These are phyloP conservation scores for Pharnaceum exiguum DNA, from an alignment of 148 eudicot species.

Conservation along the genomic window DNA sequence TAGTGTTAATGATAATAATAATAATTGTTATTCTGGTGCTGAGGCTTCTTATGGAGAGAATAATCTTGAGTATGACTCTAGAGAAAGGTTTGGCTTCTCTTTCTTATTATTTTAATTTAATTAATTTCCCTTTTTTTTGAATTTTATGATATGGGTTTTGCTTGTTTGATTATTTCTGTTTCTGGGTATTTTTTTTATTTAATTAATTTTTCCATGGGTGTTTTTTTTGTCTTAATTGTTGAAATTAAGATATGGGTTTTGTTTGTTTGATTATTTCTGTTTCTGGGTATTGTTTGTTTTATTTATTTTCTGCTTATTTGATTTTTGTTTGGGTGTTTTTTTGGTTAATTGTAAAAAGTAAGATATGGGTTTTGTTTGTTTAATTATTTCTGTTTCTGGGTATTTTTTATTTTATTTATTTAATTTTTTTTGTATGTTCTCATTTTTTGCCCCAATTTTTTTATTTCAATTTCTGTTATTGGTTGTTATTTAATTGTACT, in stretches of 20 bases:
- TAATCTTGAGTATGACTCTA: slow-evolving; percentile 49
- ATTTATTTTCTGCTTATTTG: background rate
- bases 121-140: background rate
- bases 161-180: background rate
- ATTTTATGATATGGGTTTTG: background rate
- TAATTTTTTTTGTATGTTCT: background rate
- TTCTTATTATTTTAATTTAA: background rate
- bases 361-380: background rate
- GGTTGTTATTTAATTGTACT: too few species aligned
- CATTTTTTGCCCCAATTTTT: too few species aligned
- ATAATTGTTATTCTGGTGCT: slow-evolving; percentile 23
- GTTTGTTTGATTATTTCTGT: background rate
- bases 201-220: background rate
- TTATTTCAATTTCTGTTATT: too few species aligned
- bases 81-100: slow-evolving; percentile 43
- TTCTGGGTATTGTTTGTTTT: too few species aligned
- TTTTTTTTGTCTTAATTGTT: background rate
- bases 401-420: background rate
- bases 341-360: background rate
- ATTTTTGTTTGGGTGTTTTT: background rate
- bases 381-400: too few species aligned
- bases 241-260: background rate
- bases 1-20: slow-evolving; percentile 16
- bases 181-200: background rate
- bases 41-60: slow-evolving; percentile 72